These are phyloP conservation scores for Penicillium sclerotigenum DNA, from an alignment of 2,329 filamentous ascomycete genomes.

Conservation along the genomic window DNA sequence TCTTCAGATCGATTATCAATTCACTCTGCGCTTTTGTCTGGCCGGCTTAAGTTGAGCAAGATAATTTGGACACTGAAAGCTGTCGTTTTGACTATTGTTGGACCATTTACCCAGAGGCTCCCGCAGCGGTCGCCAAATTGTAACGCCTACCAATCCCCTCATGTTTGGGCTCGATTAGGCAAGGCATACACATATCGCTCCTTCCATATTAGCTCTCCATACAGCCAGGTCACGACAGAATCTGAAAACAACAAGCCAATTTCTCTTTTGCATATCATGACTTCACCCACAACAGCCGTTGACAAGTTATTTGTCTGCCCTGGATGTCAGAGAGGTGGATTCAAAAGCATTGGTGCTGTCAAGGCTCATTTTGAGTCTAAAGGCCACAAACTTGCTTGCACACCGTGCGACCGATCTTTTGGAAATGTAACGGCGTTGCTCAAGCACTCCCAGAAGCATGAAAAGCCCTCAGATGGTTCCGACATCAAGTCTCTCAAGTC, in stretches of 20 bases:
- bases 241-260: neutral
- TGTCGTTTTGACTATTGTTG: neutral
- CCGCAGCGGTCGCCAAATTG: neutral
- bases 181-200: neutral
- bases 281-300: neutral
- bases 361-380: slow-evolving; percentile 8
- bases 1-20: neutral
- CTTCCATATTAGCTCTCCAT: neutral
- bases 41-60: neutral
- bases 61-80: neutral
- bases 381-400: slow-evolving; percentile 1
- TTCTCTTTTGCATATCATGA: neutral
- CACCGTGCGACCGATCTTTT: neutral
- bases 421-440: neutral
- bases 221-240: neutral
- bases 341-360: slow-evolving; percentile 1
- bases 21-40: neutral
- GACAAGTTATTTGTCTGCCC: slow-evolving; percentile 8
- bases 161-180: neutral
- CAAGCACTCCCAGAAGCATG: neutral
- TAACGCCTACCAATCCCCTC: neutral
- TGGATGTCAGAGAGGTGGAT: slow-evolving; percentile 3
- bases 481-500: neutral
- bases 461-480: neutral
- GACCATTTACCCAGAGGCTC: neutral